Percentiles rank a stretch among this genome's conserved stretches.
Evolutionary conservation across 148 eudicot species (phyloP).

Genomic region (Chenopodium quinoa): DNA sequence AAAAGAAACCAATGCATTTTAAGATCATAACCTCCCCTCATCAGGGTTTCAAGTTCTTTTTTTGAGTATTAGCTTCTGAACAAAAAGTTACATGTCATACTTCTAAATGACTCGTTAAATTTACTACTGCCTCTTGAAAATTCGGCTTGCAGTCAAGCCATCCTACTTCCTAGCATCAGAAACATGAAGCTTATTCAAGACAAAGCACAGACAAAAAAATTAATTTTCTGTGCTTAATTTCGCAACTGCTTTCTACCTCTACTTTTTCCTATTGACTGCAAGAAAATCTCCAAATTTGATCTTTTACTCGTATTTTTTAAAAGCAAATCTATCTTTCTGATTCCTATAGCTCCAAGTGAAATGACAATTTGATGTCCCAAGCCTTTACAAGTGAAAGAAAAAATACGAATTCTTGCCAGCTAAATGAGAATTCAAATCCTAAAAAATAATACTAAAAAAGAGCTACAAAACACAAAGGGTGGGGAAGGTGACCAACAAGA

Average conservation of each 20-base stretch:
- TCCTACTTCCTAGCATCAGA: neutral
- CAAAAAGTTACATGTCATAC: neutral
- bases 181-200: neutral
- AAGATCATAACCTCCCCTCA: neutral
- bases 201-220: neutral
- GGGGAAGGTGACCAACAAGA: neutral
- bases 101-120: neutral
- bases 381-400: neutral
- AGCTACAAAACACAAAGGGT: neutral
- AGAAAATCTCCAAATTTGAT: neutral
- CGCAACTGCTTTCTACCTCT: neutral
- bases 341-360: neutral
- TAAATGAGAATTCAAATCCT: neutral
- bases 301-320: neutral
- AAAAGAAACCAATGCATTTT: neutral
- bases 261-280: neutral
- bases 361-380: neutral
- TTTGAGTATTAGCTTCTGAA: neutral
- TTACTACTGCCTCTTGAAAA: neutral
- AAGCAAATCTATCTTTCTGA: neutral
- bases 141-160: neutral
- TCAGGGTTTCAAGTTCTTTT: neutral
- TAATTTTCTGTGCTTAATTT: neutral
- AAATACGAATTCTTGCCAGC: neutral
- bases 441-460: too few species aligned